Percentiles rank a stretch among this genome's conserved stretches.
Evolutionary conservation across 805 yeast species (phyloP).

Genomic region (Yamadazyma sp.): DNA sequence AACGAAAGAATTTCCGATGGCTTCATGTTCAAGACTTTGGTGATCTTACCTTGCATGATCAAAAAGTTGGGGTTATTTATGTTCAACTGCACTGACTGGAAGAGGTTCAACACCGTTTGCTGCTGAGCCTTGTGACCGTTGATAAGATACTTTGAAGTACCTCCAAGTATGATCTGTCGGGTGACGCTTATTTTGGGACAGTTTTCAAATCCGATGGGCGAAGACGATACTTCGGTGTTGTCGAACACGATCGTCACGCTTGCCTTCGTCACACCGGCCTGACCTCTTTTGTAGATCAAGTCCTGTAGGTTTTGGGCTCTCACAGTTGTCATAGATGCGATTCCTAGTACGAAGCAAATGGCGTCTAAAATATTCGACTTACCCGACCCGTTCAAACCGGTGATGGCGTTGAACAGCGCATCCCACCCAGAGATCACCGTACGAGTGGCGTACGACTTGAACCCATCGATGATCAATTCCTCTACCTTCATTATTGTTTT

Average conservation of each 20-base stretch:
- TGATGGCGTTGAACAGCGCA: constrained; percentile 93
- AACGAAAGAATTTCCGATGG: constrained; percentile 85
- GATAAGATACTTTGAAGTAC: constrained; percentile 85
- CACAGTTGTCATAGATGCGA: constrained; percentile 90
- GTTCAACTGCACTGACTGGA: constrained; percentile 92
- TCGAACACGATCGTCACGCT: constrained; percentile 95
- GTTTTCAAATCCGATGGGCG: constrained; percentile 87
- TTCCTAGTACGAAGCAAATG: constrained; percentile 96
- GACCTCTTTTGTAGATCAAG: constrained; percentile 93
- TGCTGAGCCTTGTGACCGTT: constrained; percentile 97
- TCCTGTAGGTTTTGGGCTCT: constrained; percentile 93
- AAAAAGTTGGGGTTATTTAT: constrained; percentile 96
- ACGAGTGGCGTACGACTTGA: constrained; percentile 95
- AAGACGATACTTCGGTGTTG: constrained; percentile 68
- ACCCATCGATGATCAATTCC: constrained; percentile 94
- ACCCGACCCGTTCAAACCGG: constrained; percentile 97
- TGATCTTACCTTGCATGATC: constrained; percentile 98
- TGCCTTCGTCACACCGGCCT: constrained; percentile 97
- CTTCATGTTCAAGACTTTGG: constrained; percentile 95
- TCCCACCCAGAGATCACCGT: constrained; percentile 97
- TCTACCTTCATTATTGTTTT: constrained; percentile 99
- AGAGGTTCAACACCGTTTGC: constrained; percentile 82
- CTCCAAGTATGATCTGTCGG: constrained; percentile 87
- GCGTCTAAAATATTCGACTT: constrained; percentile 96
- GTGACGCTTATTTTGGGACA: constrained; percentile 83